Base-by-base conservation (phyloP, 2,329 filamentous ascomycete species). In the Fonsecaea multimorphosa region DNA sequence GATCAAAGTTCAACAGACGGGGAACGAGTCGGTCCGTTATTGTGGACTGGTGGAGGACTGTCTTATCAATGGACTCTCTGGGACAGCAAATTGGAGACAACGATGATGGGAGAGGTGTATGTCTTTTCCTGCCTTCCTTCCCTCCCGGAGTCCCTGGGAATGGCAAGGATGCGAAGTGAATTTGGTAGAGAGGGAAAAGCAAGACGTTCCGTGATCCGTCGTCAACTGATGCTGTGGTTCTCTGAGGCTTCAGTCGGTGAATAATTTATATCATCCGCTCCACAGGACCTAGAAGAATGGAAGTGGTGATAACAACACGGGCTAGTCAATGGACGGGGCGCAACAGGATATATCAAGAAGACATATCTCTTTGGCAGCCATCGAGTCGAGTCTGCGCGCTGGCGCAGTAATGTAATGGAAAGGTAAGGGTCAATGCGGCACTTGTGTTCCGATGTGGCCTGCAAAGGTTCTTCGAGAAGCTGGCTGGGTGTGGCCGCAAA, bases 391-490 rank as follows among this genome's bases (percentile, higher is more conserved):
- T 40, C 38, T 16, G 5, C 4, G 38, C 16, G 38, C 4, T n/a
- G 11, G 38, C n/a, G 38, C 11, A 40, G 38, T 40, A n/a, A 24
- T 49, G 19, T 24, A 2, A 24, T 9, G 19, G 44, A 12, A 8
- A 24, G 44, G 19, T 1, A 24, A 49, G 6, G 9, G 19, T 49
- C 44, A 24, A 49, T 22, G 22, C 44, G 44, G 44, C 24, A 22
- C 44, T 49, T 49, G 19, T 24, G 44, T 49, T 2, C 27, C 54
- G 87, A 89, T 73, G 74, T 89, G 1, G 84, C 84, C 0, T 86
- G 86, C 0, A 79, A 87, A 56, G 83, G 84, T 1, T 70, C 71
- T n/a, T 24, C 22, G 5, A 24, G 4, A 11, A 24, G 0, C 87
- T 86, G 3, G 19, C 22, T 49, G 44, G 38, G 9, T 22, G 22